A percentile compares a stretch with the other conserved stretches of the same genome.
Evolutionary conservation across 2,329 filamentous ascomycete genomes (phyloP).

Genomic region (Monosporascus sp.): DNA sequence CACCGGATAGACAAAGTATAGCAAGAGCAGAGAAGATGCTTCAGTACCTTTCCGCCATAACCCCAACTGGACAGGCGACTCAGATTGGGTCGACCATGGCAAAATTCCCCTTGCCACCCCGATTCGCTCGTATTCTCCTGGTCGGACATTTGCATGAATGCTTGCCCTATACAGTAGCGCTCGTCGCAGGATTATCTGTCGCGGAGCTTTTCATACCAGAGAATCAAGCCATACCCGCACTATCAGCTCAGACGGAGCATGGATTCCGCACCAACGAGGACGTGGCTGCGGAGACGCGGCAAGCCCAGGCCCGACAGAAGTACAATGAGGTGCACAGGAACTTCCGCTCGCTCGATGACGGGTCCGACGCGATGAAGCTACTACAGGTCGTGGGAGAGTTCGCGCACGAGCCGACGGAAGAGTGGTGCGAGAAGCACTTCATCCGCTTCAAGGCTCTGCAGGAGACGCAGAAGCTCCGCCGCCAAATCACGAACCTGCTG

Average conservation of each 20-base stretch:
- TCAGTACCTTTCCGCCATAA: slow-evolving; percentile 78
- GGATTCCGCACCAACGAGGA: slow-evolving; percentile 58
- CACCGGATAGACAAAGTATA: slow-evolving; percentile 72
- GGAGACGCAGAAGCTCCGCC: slow-evolving; percentile 78
- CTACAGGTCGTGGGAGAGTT: slow-evolving; percentile 86
- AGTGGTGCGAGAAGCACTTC: slow-evolving; percentile 79
- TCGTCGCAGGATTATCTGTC: slow-evolving; percentile 84
- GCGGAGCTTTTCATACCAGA: slow-evolving; percentile 84
- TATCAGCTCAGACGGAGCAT: slow-evolving; percentile 37
- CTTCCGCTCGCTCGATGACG: slow-evolving; percentile 76
- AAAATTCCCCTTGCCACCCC: slow-evolving; percentile 82
- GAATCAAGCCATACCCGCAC: slow-evolving; percentile 64
- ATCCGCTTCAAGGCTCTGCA: slow-evolving; percentile 81
- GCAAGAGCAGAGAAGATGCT: slow-evolving; percentile 82
- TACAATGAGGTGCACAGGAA: slow-evolving; percentile 71
- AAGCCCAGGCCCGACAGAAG: slow-evolving; percentile 56
- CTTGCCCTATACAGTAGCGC: slow-evolving; percentile 77
- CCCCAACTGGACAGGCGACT: slow-evolving; percentile 68
- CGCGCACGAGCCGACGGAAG: slow-evolving; percentile 64
- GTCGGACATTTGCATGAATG: slow-evolving; percentile 80
- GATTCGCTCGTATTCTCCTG: slow-evolving; percentile 87
- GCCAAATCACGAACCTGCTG: slow-evolving; percentile 78
- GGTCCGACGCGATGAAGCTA: slow-evolving; percentile 83
- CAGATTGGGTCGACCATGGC: slow-evolving; percentile 76
- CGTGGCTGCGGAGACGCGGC: slow-evolving; percentile 64